Evolutionary conservation across 768 basidiomycete genomes (phyloP).

Genomic region (Gloeophyllum trabeum): DNA sequence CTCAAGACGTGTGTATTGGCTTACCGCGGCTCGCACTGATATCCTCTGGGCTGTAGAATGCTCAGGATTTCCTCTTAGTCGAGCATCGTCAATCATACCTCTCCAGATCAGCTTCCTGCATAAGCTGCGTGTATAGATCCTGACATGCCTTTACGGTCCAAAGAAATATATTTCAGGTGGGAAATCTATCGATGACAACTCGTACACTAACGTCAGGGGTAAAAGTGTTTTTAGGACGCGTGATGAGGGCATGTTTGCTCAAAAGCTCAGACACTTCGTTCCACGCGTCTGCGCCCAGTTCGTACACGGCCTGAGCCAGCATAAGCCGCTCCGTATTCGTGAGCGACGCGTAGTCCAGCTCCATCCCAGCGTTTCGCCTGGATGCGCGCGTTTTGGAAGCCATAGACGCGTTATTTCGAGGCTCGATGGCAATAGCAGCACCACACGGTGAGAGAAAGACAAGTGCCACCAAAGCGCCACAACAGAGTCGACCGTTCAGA

Average conservation of each 20-base stretch:
- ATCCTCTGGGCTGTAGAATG: background rate
- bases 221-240: constrained; percentile 54
- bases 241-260: constrained; percentile 57
- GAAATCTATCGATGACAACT: background rate
- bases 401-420: background rate
- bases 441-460: too few species aligned
- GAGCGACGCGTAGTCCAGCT: background rate
- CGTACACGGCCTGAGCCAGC: constrained; percentile 79
- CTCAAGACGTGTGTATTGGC: background rate
- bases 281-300: constrained; percentile 68
- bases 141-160: constrained; percentile 47
- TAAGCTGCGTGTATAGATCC: constrained; percentile 51
- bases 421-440: too few species aligned
- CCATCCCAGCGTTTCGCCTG: constrained; percentile 7
- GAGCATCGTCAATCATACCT: constrained; percentile 27
- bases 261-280: constrained; percentile 51
- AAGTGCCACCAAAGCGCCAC: too few species aligned
- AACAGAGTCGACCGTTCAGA: too few species aligned
- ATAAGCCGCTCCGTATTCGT: constrained; percentile 59
- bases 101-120: constrained; percentile 59
- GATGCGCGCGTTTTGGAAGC: background rate
- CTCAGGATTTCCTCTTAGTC: background rate
- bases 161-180: background rate
- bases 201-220: constrained; percentile 42
- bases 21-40: background rate